Evolutionary conservation across 1,284 basidiomycete genomes (phyloP).

Genomic region (Sphagnurus paluster): DNA sequence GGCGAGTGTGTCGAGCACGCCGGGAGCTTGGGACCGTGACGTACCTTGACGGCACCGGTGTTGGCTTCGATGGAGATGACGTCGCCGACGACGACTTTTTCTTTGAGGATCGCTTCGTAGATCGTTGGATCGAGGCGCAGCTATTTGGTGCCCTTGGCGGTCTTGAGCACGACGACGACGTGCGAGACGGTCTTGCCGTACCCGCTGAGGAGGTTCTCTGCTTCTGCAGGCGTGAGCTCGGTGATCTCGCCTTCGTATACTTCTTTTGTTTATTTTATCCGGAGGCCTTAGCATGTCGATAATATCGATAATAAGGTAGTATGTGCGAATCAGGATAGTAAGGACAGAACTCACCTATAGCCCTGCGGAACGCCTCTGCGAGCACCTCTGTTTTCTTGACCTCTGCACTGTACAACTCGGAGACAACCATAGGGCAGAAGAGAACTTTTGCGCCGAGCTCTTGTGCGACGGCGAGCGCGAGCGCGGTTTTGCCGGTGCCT

Average conservation of each 20-base stretch:
- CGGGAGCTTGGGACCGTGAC: conserved; percentile 75
- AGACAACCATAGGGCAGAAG: conserved; percentile 98
- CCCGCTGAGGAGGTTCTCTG: conserved; percentile 93
- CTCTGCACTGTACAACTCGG: conserved; percentile 95
- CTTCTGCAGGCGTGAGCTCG: conserved; percentile 93
- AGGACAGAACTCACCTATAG: conserved; percentile 91
- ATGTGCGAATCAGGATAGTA: neutral
- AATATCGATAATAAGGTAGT: conserved; percentile 12
- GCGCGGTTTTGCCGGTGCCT: conserved; percentile 94
- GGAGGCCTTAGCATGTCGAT: conserved; percentile 69
- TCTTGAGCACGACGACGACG: conserved; percentile 96
- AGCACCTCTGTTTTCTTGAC: conserved; percentile 99
- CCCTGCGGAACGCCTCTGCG: conserved; percentile 91
- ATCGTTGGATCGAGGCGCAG: conserved; percentile 93
- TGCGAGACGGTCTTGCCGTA: conserved; percentile 99
- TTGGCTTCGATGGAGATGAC: conserved; percentile 96
- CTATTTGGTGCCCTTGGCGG: conserved; percentile 98
- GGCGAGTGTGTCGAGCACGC: conserved; percentile 82
- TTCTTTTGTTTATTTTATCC: conserved; percentile 98
- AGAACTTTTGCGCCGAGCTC: conserved; percentile 95
- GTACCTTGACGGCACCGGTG: conserved; percentile 93
- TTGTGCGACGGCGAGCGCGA: conserved; percentile 92
- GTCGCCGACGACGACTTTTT: conserved; percentile 95
- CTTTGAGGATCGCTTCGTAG: conserved; percentile 97
- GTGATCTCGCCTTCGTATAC: conserved; percentile 99